Evolutionary conservation across 2,329 filamentous ascomycete genomes (phyloP).

Genomic region (Claviceps maximensis): DNA sequence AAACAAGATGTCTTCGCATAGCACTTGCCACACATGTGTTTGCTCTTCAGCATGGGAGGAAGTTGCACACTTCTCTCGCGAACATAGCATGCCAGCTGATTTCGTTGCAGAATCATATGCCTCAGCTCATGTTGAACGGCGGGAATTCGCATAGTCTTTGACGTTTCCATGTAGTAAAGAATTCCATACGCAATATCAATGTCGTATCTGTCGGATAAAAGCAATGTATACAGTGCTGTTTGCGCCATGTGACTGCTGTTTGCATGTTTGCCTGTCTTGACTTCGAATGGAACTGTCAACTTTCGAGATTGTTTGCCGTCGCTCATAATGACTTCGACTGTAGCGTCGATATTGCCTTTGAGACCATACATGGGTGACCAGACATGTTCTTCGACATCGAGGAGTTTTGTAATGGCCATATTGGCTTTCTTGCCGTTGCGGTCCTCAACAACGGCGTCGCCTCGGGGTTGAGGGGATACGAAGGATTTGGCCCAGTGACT

Average conservation of each 20-base stretch:
- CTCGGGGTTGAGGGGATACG: slow-evolving; percentile 55
- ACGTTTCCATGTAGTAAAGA: slow-evolving; percentile 89
- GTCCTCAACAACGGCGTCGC: slow-evolving; percentile 63
- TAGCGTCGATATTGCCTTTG: slow-evolving; percentile 96
- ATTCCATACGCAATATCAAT: slow-evolving; percentile 82
- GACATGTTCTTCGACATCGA: slow-evolving; percentile 94
- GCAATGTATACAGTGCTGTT: slow-evolving; percentile 83
- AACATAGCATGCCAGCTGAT: slow-evolving; percentile 74
- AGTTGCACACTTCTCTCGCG: slow-evolving; percentile 67
- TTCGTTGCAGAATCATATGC: slow-evolving; percentile 94
- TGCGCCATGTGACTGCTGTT: slow-evolving; percentile 80
- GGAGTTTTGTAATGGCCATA: slow-evolving; percentile 82
- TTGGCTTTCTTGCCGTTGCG: slow-evolving; percentile 62
- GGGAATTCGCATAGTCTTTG: slow-evolving; percentile 72
- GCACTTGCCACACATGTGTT: slow-evolving; percentile 71
- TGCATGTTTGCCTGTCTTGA: slow-evolving; percentile 84
- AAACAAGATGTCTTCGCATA: slow-evolving; percentile 89
- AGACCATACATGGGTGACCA: slow-evolving; percentile 97
- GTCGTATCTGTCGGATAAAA: slow-evolving; percentile 90
- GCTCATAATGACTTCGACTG: slow-evolving; percentile 73
- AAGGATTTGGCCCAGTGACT: slow-evolving; percentile 76
- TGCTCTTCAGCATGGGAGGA: slow-evolving; percentile 73
- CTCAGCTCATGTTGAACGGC: slow-evolving; percentile 77
- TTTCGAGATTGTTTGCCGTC: slow-evolving; percentile 53
- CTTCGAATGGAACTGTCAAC: slow-evolving; percentile 81